phyloP scores from a whole-genome alignment of 1,284 basidiomycete species.

The Cutaneotrichosporon sp. region DNA sequence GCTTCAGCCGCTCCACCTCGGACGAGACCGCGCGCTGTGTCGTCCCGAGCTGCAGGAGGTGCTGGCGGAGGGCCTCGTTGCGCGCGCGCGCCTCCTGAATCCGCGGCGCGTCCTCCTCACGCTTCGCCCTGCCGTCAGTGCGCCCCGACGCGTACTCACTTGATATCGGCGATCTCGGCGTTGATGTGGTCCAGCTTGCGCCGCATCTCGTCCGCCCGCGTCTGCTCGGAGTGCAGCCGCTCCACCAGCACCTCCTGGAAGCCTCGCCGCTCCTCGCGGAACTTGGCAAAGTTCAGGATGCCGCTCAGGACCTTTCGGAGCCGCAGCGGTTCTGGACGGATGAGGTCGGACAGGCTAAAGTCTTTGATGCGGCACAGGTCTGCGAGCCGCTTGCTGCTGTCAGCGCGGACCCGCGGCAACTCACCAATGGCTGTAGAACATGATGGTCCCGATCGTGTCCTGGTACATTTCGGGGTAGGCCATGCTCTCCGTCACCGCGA shows the following conservation, averaged over 20 bases:
- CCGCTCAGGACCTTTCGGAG: conserved; percentile 75
- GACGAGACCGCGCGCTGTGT: conserved; percentile 61
- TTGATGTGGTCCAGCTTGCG: conserved; percentile 61
- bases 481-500: conserved; percentile 59
- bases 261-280: conserved; percentile 52
- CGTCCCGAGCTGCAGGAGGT: conserved; percentile 64
- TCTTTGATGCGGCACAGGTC: conserved; percentile 71
- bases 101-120: conserved; percentile 69
- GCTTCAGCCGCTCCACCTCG: conserved; percentile 63
- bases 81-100: conserved; percentile 64
- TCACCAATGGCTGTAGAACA: conserved; percentile 69
- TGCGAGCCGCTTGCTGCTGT: conserved; percentile 56
- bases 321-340: conserved; percentile 68
- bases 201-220: conserved; percentile 46
- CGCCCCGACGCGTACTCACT: conserved; percentile 59
- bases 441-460: conserved; percentile 61
- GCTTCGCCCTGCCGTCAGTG: conserved; percentile 59
- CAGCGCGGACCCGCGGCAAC: conserved; percentile 56
- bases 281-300: conserved; percentile 90
- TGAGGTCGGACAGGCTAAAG: conserved; percentile 74
- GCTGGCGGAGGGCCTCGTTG: conserved; percentile 64
- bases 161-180: conserved; percentile 62
- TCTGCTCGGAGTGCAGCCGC: background rate
- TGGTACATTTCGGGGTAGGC: conserved; percentile 63
- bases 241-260: conserved; percentile 28